Evolutionary conservation across 768 basidiomycete species (phyloP).

Genomic region (Vararia minispora): DNA sequence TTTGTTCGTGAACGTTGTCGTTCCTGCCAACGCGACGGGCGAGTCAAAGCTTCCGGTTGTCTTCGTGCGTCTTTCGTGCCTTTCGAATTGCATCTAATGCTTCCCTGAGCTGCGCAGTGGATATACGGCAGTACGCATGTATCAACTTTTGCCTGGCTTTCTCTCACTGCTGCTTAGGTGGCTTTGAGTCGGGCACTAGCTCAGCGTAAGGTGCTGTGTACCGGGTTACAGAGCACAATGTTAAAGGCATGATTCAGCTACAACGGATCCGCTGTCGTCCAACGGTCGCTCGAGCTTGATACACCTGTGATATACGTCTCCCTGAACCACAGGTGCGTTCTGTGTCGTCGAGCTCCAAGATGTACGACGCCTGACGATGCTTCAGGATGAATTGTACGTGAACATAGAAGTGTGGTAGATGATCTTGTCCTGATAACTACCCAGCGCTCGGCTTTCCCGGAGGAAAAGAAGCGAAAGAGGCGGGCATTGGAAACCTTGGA

Average conservation of each 20-base stretch:
- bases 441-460: slow-evolving; percentile 11
- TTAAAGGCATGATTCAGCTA: slow-evolving; percentile 4
- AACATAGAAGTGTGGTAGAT: too few species aligned
- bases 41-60: slow-evolving; percentile 9
- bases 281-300: slow-evolving; percentile 5
- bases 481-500: slow-evolving; percentile 11
- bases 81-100: too few species aligned
- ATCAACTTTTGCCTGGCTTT: not conserved
- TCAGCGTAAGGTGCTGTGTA: slow-evolving; percentile 4
- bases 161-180: not conserved
- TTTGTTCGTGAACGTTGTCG: slow-evolving; percentile 11
- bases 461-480: slow-evolving; percentile 11
- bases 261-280: slow-evolving; percentile 5
- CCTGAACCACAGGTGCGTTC: slow-evolving; percentile 14
- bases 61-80: slow-evolving; percentile 3
- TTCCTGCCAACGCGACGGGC: not conserved
- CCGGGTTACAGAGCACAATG: not conserved
- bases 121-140: slow-evolving; percentile 7
- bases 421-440: not conserved
- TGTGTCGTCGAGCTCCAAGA: not conserved
- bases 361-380: not conserved
- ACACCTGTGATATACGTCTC: slow-evolving; percentile 11
- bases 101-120: slow-evolving; percentile 4
- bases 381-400: slow-evolving; percentile 2
- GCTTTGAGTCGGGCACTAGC: slow-evolving; percentile 12